These are phyloP conservation scores for Aspergillus ellipticus DNA, from an alignment of 495 filamentous ascomycete genomes.

Conservation along the genomic window DNA sequence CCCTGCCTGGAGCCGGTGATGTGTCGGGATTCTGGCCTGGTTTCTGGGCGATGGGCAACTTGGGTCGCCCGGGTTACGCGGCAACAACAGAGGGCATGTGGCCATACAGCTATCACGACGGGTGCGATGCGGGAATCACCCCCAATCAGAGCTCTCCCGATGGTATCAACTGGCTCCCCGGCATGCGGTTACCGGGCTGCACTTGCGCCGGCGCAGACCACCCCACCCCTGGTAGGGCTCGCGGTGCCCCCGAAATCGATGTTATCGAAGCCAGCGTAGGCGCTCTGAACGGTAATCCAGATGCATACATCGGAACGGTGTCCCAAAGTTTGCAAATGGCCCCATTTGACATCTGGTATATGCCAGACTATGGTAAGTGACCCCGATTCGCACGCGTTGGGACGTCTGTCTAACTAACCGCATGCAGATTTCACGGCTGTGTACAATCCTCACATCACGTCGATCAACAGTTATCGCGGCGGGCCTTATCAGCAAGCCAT, in stretches of 20 bases:
- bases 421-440: conserved; percentile 58
- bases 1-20: conserved; percentile 66
- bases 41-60: conserved; percentile 78
- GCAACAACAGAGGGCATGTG: conserved; percentile 71
- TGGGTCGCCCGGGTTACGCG: conserved; percentile 66
- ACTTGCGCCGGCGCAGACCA: conserved; percentile 65
- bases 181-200: conserved; percentile 71
- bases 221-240: conserved; percentile 64
- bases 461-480: conserved; percentile 64
- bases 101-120: conserved; percentile 74
- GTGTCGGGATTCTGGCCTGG: conserved; percentile 74
- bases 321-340: conserved; percentile 73
- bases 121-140: conserved; percentile 72
- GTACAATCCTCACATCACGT: conserved; percentile 55
- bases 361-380: conserved; percentile 60
- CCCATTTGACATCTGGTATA: conserved; percentile 74
- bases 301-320: conserved; percentile 52
- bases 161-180: conserved; percentile 65
- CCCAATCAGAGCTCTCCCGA: conserved; percentile 70
- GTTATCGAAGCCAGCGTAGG: conserved; percentile 66
- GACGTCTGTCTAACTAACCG: too few species aligned
- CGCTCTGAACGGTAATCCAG: conserved; percentile 45
- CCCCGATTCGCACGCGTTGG: background rate
- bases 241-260: conserved; percentile 74
- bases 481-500: conserved; percentile 71